Evolutionary conservation across 2,329 filamentous ascomycete species (phyloP), one percentile per base, ranked within the genome.

Genomic region (Aspergillus fumigatiaffinis): DNA sequence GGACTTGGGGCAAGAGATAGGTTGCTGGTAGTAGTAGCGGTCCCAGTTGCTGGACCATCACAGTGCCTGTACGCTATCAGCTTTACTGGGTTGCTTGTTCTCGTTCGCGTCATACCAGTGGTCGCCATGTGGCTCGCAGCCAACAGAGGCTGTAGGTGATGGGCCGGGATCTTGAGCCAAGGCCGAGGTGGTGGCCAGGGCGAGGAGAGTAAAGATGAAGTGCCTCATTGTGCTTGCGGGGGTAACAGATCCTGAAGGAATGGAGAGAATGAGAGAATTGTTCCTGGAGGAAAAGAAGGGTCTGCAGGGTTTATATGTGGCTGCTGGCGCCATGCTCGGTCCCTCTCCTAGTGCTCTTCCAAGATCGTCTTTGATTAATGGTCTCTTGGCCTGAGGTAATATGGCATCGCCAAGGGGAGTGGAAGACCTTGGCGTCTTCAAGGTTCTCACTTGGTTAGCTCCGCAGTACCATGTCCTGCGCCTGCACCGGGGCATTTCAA

Each of bases 71-170:
- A 23, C 12, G 6, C 20, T 5, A n/a, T 46, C 7, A 46, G 42
- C 12, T 46, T n/a, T 38, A 41, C 4, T 4, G 21, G 28, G 42
- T 23, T n/a, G 17, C 21, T 17, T n/a, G 53, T 47, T 23, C 47
- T 35, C 1, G 2, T 8, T 21, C n/a, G 20, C 8, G 4, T 28
- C 58, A 49, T 57, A 66, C 66, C 68, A 70, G 53, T 70, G 68
- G 28, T 70, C 67, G 5, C 67, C 67, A 32, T 68, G 63, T 2
- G 67, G 60, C 23, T 67, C 59, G 48, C 67, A 66, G 41, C 68
- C 65, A 14, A 63, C 35, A 6, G 66, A 72, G 17, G 63, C 68
- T 5, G 69, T 72, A n/a, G 70, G 70, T 21, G 66, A 70, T 26
- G 68, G 68, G 17, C 66, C 67, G 0, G 66, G 66, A n/a, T 66